Evolutionary conservation across 805 yeast genomes (phyloP), one percentile per base, ranked within the genome.

Genomic region (Geotrichum ghanense): DNA sequence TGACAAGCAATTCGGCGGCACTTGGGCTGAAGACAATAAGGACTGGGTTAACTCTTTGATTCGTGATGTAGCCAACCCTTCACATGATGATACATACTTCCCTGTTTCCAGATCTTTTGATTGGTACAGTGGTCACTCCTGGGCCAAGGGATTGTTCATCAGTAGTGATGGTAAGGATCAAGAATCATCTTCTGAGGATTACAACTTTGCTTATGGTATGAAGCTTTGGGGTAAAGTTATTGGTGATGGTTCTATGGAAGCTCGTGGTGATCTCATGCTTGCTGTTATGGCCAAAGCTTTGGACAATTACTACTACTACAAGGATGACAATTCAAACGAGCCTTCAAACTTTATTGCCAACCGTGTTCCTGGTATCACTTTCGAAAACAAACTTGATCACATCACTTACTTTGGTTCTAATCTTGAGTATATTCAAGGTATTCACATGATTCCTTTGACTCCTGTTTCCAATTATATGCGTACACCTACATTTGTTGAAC

Each of bases 81-180:
- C 66, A 25, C 61, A 71, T 19, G 53, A 56, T 2, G 67, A 65
- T 41, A 77, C 75, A 47, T 72, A 70, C 56, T 83, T 81, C 72
- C 90, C 92, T 1, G 78, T 74, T 3, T 78, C 69, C 45, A 71
- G 90, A 53, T 70, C 72, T 56, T 83, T 83, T 62, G 89, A 83
- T 60, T 83, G 80, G 76, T 83, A 60, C 64, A 66, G 70, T 48
- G 90, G 92, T 10, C 92, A 83, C 61, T 78, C 85, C n/a, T 83
- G 87, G 85, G 89, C 90, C 2, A 74, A 74, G 50, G 90, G 92
- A 5, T 58, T 83, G 37, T 76, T 74, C 57, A 75, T 70, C 24
- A 69, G 76, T 45, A 76, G 75, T 3, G 86, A 79, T 58, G 89
- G 89, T 43, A 78, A 79, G 54, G 81, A 82, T 57, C 82, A 81